Conservation (phyloP, 73 alveolate genomes). For the Paraurostyla sp. region DNA sequence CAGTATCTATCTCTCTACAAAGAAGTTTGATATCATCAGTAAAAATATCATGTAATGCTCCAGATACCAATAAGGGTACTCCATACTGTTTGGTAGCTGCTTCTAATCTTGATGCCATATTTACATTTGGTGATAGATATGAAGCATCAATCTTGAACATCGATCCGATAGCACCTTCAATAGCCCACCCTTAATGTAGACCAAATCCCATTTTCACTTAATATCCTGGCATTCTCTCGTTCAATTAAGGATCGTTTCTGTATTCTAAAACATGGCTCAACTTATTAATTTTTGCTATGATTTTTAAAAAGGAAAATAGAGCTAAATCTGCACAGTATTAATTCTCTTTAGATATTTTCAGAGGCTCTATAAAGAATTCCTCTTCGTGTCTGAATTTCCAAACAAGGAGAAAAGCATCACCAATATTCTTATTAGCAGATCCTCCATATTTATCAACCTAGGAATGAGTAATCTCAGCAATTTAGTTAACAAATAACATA, state of each 20-base stretch:
- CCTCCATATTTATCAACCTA: conserved; percentile 94
- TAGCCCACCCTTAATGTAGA: conserved; percentile 95
- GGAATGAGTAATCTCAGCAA: conserved; percentile 89
- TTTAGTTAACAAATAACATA: conserved; percentile 93
- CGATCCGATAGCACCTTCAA: conserved; percentile 97
- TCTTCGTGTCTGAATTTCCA: conserved; percentile 84
- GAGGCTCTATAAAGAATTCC: conserved; percentile 32
- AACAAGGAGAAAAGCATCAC: conserved; percentile 93
- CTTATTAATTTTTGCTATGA: conserved; percentile 94
- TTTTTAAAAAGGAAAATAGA: conserved; percentile 89
- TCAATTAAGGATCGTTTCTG: conserved; percentile 79
- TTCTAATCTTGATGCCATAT: conserved; percentile 88
- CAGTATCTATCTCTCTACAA: conserved; percentile 86
- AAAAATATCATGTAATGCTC: conserved; percentile 42
- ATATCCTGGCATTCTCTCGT: conserved; percentile 71
- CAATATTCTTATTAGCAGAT: conserved; percentile 92
- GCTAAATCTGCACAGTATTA: conserved; percentile 90
- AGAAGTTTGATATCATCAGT: conserved; percentile 73
- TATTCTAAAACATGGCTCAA: conserved; percentile 85
- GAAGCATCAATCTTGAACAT: conserved; percentile 96
- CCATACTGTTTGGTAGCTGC: conserved; percentile 81
- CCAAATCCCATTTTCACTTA: conserved; percentile 96
- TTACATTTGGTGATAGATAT: conserved; percentile 91
- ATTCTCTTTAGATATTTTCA: conserved; percentile 58
- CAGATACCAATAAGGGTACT: conserved; percentile 68